Evolutionary conservation across 2,329 filamentous ascomycete species (phyloP), one percentile per base, ranked within the genome.

Genomic region (Alternaria ethzedia): DNA sequence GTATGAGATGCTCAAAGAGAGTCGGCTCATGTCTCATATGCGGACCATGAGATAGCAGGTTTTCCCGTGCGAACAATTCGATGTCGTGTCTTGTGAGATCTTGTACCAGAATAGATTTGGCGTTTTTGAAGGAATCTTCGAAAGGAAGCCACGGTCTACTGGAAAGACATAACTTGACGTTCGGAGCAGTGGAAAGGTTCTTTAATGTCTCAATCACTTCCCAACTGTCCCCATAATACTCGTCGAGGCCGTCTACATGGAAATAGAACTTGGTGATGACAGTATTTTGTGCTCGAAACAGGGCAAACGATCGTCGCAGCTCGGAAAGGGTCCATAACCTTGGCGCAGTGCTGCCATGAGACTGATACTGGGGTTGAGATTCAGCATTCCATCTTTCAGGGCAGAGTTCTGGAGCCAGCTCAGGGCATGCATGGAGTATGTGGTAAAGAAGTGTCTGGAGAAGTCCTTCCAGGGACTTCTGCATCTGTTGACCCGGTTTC

Each of bases 381-480:
- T 3, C 2, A 5, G 8, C 32, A 10, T 1, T 1, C 32, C 7
- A 41, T 5, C 32, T n/a, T n/a, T 5, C 32, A 9, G 32, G 32
- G 5, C 32, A 41, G 0, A 41, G 0, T 0, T 2, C 2, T 3
- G 32, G 15, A 10, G 4, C 15, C 4, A 41, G 15, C 0, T 41
- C 32, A 1, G 32, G 32, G 8, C 32, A 41, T 2, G 8, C 32
- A 1, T n/a, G 8, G 0, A 54, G 11, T 9, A 54, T 12, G 2
- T 55, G n/a, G 21, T 57, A 25, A 1, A 65, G 51, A 2, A 65
- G 43, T 3, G 55, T 36, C 20, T 50, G 59, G 0, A 62, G 26
- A 4, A 62, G 50, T 2, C 59, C 63, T 28, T 57, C 51, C 3
- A 56, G 1, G 6, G 59, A 54, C 23, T 30, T 62, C 20, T 65